Evolutionary conservation across 176 grass and related monocot genomes (phyloP).

Genomic region (Carex parvula): DNA sequence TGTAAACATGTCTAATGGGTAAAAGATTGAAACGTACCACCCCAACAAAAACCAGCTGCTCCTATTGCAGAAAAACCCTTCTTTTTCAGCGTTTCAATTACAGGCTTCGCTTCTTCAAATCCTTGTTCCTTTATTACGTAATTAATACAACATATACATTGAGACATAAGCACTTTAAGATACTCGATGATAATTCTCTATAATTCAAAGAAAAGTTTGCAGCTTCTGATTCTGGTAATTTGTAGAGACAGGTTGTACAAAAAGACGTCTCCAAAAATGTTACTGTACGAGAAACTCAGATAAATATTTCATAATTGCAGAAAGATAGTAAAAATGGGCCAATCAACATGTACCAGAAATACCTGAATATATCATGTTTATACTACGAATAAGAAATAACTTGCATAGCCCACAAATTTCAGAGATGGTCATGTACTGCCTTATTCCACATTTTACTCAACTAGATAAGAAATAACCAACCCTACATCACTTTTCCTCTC

Average conservation of each 20-base stretch:
- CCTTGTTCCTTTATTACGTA: constrained; percentile 18
- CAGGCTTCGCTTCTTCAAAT: constrained; percentile 32
- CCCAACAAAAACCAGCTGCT: constrained; percentile 38
- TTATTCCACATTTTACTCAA: not conserved
- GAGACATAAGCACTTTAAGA: not conserved
- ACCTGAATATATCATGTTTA: not conserved
- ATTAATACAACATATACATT: not conserved
- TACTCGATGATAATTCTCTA: not conserved
- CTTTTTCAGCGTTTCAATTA: constrained; percentile 29
- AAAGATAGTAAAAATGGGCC: not conserved
- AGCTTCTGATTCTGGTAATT: not conserved
- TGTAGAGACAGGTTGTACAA: not conserved
- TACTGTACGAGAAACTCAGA: not conserved
- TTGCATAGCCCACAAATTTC: not conserved
- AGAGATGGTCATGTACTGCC: not conserved
- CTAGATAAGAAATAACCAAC: not conserved
- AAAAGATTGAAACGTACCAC: constrained; percentile 15
- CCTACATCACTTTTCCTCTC: not conserved
- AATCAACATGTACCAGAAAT: not conserved
- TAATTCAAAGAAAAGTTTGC: not conserved
- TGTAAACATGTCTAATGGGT: not conserved
- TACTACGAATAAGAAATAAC: not conserved
- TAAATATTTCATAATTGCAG: not conserved
- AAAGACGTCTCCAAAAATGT: not conserved
- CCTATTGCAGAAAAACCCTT: constrained; percentile 27